Evolutionary conservation across 805 yeast genomes (phyloP), one percentile per base, ranked within the genome.

Genomic region (Danielia reshetovae): DNA sequence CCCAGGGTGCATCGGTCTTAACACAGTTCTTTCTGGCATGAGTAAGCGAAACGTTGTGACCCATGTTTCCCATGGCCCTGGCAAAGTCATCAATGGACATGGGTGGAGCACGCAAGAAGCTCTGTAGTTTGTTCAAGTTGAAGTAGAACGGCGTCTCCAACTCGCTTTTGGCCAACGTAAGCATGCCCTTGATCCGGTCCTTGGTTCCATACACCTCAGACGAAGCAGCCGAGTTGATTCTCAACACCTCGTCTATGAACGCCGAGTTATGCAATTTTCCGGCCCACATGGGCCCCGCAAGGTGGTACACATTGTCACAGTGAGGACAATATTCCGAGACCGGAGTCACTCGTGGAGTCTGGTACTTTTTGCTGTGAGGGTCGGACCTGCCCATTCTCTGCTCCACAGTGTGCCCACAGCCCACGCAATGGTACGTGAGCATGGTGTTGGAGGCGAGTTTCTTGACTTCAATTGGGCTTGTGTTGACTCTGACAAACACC

Each of bases 271-370:
- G 97, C 38, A 93, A 59, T 5, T 72, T 67, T 0, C 88, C 95
- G 8, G 79, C 88, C 85, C 95, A 93, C 96, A 93, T 85, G 40
- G 99, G 99, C 4, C 99, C 99, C 6, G 90, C 88, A 23, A 93
- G 55, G 54, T 85, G 95, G 56, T 76, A 75, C 2, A 76, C 71
- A 39, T 67, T 71, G 1, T 74, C 80, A 63, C 98, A 93, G 56
- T 70, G 79, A 18, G 68, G 53, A 62, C 98, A 93, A 27, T 67
- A 54, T 7, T 72, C 60, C 0, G 81, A 81, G 3, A 84, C 85
- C 42, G 71, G 75, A 1, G 87, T 78, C 30, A 48, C 45, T 29
- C 54, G 55, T 3, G 71, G 70, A 25, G 79, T 71, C 18, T 83
- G 79, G 54, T 65, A 85, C 52, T 82, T 78, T 14, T 40, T 38